Conservation (phyloP, 1,139 yeast species). For the Yamadazyma songkhlaensis region DNA sequence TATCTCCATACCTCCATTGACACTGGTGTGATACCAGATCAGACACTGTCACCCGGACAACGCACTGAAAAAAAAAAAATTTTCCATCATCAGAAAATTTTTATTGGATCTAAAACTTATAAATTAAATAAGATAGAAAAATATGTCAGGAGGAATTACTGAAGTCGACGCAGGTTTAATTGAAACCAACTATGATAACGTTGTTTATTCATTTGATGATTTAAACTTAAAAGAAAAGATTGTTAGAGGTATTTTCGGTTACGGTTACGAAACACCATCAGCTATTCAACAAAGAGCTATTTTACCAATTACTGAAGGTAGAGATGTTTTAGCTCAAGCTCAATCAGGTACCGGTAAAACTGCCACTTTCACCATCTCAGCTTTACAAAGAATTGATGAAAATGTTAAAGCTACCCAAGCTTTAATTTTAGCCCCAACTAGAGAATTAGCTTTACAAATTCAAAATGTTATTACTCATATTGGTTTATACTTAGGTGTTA, state of each 20-base stretch:
- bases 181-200: conserved; percentile 97
- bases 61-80: conserved; percentile 8
- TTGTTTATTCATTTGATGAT: conserved; percentile 86
- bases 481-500: conserved; percentile 89
- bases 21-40: neutral
- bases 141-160: conserved; percentile 61
- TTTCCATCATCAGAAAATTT: conserved; percentile 10
- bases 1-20: neutral
- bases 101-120: neutral
- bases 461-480: conserved; percentile 93
- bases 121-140: conserved; percentile 6
- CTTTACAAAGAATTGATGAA: conserved; percentile 89
- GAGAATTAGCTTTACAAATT: conserved; percentile 97
- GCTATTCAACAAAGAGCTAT: conserved; percentile 99
- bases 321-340: conserved; percentile 98
- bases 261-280: conserved; percentile 97
- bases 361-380: conserved; percentile 97
- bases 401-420: conserved; percentile 82
- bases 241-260: conserved; percentile 89
- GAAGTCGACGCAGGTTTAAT: conserved; percentile 83
- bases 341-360: conserved; percentile 99
- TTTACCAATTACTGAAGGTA: conserved; percentile 91
- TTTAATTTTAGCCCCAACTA: conserved; percentile 95
- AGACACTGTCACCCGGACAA: conserved; percentile 1
- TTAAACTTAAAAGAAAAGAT: conserved; percentile 75